Base-by-base conservation (phyloP, 2,329 filamentous ascomycete genomes). In the Claviceps arundinis region DNA sequence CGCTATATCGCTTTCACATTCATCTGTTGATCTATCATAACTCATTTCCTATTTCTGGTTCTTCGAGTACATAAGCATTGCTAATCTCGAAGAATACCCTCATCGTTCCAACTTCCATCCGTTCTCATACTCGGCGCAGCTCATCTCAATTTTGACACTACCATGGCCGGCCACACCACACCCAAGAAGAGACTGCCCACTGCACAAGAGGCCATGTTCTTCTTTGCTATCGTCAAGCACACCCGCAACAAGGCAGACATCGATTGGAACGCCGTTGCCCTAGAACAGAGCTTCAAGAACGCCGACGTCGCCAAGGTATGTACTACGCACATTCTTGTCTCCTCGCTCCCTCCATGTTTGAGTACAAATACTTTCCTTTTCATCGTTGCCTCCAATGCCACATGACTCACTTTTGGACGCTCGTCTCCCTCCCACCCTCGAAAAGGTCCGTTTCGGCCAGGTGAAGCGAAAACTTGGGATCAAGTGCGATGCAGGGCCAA, bases 251-350 rank as follows among this genome's bases (percentile, higher is more conserved):
- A 68, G 55, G 68, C 70, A 3, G 69, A 72, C 1, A 66, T 74
- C 38, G 70, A 79, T 58, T 78, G 76, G 76, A 61, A 67, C 0
- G 61, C 58, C 4, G 70, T 78, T 2, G 74, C 75, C 1, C 34
- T 49, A 0, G 68, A 70, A 13, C 60, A 65, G 13, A 65, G 66
- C 8, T 72, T 74, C 65, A 74, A 74, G 54, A 75, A 69, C 40
- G 71, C 65, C 0, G 63, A 65, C 8, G 68, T 70, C 3, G 75
- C 75, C 52, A 71, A 70, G 61, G 73, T 73, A 48, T 16, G 16
- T 14, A 4, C 2, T 16, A 5, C 8, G 11, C 26, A 14, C n/a
- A 9, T 45, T 16, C 38, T 9, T 17, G 1, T 30, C 7, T 19
- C 19, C 22, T 14, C 7, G 11, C 24, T n/a, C 14, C 30, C 30